These are phyloP conservation scores for Candida dendrica DNA, from an alignment of 805 yeast species.

Conservation along the genomic window DNA sequence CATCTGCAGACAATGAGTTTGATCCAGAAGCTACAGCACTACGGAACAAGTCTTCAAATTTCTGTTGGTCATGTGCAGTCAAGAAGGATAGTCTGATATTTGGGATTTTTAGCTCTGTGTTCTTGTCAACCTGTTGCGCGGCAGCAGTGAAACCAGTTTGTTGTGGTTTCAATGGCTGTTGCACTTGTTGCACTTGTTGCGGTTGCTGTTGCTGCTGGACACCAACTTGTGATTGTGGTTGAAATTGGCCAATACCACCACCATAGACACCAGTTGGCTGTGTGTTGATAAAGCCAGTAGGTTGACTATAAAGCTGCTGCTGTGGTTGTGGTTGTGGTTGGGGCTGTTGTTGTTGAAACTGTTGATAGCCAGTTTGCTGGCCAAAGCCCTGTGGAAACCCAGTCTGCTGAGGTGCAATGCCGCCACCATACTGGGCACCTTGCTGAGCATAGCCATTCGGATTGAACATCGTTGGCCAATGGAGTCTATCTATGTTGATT, in stretches of 20 bases:
- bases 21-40: constrained; percentile 57
- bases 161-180: constrained; percentile 27
- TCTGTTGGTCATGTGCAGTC: constrained; percentile 76
- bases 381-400: constrained; percentile 12
- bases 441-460: constrained; percentile 7
- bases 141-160: constrained; percentile 32
- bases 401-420: constrained; percentile 8
- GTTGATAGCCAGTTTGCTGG: constrained; percentile 22
- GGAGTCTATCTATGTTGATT: no score
- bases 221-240: constrained; percentile 23
- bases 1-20: constrained; percentile 51
- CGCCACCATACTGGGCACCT: constrained; percentile 7
- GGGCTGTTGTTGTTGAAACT: constrained; percentile 13
- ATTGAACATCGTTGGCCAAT: constrained; percentile 4
- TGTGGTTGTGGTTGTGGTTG: constrained; percentile 10
- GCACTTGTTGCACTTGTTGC: constrained; percentile 17
- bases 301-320: constrained; percentile 12
- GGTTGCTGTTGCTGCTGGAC: constrained; percentile 26
- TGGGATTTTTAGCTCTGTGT: constrained; percentile 59
- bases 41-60: constrained; percentile 79
- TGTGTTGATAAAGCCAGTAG: constrained; percentile 9
- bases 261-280: constrained; percentile 21
- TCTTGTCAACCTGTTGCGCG: constrained; percentile 30
- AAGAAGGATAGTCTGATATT: constrained; percentile 76
- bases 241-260: constrained; percentile 9